These are phyloP conservation scores for Diaporthe sp. DNA, from an alignment of 2,329 filamentous ascomycete genomes.

Conservation along the genomic window DNA sequence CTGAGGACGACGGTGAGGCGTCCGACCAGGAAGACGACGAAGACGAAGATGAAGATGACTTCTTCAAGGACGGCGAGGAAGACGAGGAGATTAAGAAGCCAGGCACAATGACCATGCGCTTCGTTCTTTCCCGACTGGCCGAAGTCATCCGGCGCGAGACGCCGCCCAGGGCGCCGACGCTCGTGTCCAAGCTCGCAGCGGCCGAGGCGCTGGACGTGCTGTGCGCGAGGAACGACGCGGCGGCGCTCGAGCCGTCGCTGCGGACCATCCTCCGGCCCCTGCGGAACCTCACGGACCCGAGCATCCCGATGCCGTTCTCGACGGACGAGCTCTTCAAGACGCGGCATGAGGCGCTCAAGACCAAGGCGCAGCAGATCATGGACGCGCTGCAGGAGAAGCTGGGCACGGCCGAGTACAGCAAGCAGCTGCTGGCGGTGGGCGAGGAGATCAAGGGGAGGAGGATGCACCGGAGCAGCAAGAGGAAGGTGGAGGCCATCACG, in stretches of 20 bases:
- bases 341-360: constrained; percentile 76
- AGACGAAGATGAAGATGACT: constrained; percentile 47
- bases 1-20: constrained; percentile 57
- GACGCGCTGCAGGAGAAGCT: constrained; percentile 86
- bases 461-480: constrained; percentile 81
- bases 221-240: constrained; percentile 67
- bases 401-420: constrained; percentile 83
- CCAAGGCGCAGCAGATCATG: constrained; percentile 80
- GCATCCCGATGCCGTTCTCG: constrained; percentile 77
- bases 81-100: constrained; percentile 41
- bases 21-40: constrained; percentile 52
- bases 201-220: constrained; percentile 80
- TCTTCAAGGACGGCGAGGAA: constrained; percentile 47
- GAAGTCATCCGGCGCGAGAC: constrained; percentile 83
- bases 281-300: constrained; percentile 85
- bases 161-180: constrained; percentile 68
- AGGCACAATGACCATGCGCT: constrained; percentile 70
- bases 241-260: constrained; percentile 71
- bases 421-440: constrained; percentile 77
- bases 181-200: constrained; percentile 80
- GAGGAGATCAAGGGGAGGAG: constrained; percentile 78
- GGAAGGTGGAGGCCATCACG: constrained; percentile 87
- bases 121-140: constrained; percentile 82
- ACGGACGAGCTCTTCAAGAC: constrained; percentile 76
- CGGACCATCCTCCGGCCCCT: constrained; percentile 70